Evolutionary conservation across 352 stramenopile species (phyloP), one percentile per base, ranked within the genome.

Genomic region (Globisporangium camurandrum): DNA sequence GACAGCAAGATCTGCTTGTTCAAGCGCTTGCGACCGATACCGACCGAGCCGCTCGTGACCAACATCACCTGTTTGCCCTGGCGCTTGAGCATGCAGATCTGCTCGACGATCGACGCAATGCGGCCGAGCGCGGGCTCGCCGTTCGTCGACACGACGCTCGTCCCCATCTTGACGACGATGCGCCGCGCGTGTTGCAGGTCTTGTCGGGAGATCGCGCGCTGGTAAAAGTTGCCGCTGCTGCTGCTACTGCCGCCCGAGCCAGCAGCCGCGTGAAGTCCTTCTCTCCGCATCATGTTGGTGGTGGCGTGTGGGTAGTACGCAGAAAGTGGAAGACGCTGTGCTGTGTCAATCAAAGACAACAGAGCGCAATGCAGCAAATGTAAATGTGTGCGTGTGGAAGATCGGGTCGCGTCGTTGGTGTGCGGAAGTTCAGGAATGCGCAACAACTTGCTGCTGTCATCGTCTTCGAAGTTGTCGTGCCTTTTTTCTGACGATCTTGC

Each of bases 101-200:
- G 90, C 65, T 98, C 92, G 16, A 93, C 81, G 54, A 98, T 93
- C 27, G 84, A 88, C 17, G 80, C 85, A 51, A 95, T 91, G 53
- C 84, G 79, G 11, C 88, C 93, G 8, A 98, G 71, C 43, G 88
- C 95, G 10, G 88, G 89, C 59, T 95, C 84, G 46, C 93, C 93
- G 57, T 90, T 88, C 46, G 95, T 97, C 20, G 88, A 95, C 42
- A 98, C 93, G 22, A 98, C 90, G 46, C 84, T 96, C 11, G 95
- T 98, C 24, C 95, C 95, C 65, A 96, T 96, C 57, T 98, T 98
- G 54, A 98, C 78, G 31, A 97, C 88, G 41, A 98, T 94, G 53
- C 89, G 88, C 42, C 72, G 75, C 12, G 80, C 77, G 57, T 91
- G 71, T 53, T 88, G 67, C 38, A 93, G 75, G 51, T 91, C 79